phyloP scores from a whole-genome alignment of 2,329 filamentous ascomycete genomes.

The Diatrype stigma region DNA sequence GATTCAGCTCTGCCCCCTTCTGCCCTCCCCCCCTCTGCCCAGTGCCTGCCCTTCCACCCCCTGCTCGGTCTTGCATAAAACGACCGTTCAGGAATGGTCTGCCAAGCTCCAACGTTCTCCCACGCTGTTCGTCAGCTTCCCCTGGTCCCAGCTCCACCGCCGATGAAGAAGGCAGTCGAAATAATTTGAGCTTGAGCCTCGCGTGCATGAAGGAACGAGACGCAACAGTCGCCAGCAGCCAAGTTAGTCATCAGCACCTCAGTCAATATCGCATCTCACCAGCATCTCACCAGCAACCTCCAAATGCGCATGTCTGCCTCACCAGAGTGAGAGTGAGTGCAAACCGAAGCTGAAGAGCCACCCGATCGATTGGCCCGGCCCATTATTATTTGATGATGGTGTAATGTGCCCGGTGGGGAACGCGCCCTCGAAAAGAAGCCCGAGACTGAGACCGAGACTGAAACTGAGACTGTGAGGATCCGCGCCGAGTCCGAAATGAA shows the following conservation, averaged over 20 bases:
- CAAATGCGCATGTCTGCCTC: no score
- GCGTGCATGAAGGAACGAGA: background rate
- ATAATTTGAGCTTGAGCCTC: constrained; percentile 1
- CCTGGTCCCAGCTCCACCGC: background rate
- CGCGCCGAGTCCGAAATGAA: background rate
- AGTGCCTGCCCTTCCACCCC: background rate
- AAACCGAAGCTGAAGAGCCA: background rate
- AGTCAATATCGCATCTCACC: no score
- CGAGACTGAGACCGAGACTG: background rate
- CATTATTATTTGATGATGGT: background rate
- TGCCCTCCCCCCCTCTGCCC: background rate
- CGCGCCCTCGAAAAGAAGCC: background rate
- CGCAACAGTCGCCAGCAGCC: no score
- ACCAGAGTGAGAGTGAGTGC: no score
- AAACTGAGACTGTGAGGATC: no score
- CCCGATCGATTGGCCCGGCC: background rate
- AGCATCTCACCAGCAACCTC: no score
- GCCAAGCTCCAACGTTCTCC: background rate
- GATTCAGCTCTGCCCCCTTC: background rate
- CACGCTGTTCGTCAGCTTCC: background rate
- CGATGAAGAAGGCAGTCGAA: background rate
- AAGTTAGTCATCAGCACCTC: background rate
- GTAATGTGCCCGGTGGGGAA: background rate
- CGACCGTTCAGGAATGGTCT: background rate
- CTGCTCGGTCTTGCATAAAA: background rate